Evolutionary conservation across 495 filamentous ascomycete genomes (phyloP).

Genomic region (Parmelia sp.): DNA sequence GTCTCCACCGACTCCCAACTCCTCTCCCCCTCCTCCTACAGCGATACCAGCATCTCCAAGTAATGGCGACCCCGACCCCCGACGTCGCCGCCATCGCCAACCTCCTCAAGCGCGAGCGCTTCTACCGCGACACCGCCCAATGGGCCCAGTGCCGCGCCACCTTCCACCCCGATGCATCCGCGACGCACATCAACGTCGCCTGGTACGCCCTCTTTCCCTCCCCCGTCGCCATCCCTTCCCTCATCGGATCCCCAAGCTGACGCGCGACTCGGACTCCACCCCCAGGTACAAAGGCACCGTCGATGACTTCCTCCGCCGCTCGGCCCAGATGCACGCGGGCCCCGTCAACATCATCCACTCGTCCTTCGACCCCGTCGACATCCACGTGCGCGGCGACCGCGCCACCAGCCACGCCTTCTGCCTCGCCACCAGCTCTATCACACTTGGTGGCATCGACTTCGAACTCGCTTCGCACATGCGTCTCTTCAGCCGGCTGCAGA

Average conservation of each 20-base stretch:
- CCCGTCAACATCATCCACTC: slow-evolving; percentile 12
- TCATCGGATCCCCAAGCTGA: not conserved
- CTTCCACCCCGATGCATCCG: slow-evolving; percentile 5
- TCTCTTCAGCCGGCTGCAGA: slow-evolving; percentile 8
- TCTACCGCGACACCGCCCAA: slow-evolving; percentile 12
- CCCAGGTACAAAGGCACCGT: slow-evolving; percentile 11
- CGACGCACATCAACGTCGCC: slow-evolving; percentile 14
- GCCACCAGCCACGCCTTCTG: slow-evolving; percentile 11
- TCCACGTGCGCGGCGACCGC: slow-evolving; percentile 12
- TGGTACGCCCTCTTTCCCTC: slow-evolving; percentile 2
- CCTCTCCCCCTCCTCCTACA: not conserved
- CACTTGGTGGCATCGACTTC: slow-evolving; percentile 7
- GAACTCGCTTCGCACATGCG: slow-evolving; percentile 12
- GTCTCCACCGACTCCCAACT: not conserved
- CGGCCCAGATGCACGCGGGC: slow-evolving; percentile 10
- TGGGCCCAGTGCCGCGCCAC: slow-evolving; percentile 11
- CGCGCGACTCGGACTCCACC: not conserved
- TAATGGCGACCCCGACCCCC: slow-evolving; percentile 6
- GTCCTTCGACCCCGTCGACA: slow-evolving; percentile 11
- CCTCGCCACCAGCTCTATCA: slow-evolving; percentile 9
- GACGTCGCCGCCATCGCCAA: slow-evolving; percentile 10
- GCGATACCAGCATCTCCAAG: not conserved
- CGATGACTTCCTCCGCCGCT: slow-evolving; percentile 11
- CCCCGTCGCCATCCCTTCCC: not conserved
- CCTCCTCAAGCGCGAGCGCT: slow-evolving; percentile 14